These are phyloP conservation scores for Schoenoplectus triqueter DNA, from an alignment of 202 grass and related monocot genomes.

Conservation along the genomic window DNA sequence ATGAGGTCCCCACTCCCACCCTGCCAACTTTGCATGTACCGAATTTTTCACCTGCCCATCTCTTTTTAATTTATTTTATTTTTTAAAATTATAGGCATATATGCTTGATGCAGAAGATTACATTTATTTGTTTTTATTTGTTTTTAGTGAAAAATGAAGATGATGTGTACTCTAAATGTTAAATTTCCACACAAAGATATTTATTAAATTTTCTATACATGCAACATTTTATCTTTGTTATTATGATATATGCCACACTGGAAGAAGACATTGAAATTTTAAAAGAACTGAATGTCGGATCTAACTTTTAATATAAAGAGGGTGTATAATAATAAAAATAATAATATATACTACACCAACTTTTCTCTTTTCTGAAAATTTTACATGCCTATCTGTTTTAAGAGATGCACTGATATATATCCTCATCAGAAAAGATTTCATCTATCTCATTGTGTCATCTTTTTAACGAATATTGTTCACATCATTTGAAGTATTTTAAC, in stretches of 20 bases:
- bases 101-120: neutral
- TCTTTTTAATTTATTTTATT: neutral
- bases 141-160: too few relatives aligned
- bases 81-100: neutral
- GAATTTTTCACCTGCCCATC: neutral
- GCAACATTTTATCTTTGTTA: too few relatives aligned
- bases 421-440: neutral
- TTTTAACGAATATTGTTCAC: conserved; percentile 18
- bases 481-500: neutral
- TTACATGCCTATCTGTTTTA: neutral
- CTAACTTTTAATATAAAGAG: too few relatives aligned
- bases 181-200: too few relatives aligned
- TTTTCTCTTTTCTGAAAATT: neutral
- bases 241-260: too few relatives aligned
- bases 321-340: too few relatives aligned
- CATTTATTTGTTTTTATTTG: neutral
- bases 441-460: neutral
- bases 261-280: too few relatives aligned
- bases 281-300: too few relatives aligned
- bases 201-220: too few relatives aligned
- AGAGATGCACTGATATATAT: neutral
- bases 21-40: neutral
- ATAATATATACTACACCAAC: neutral
- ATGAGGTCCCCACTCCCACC: neutral
- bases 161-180: too few relatives aligned